A percentile compares a stretch with the other conserved stretches of the same genome.
These are phyloP conservation scores for Pistacia vera DNA, from an alignment of 345 rosid genomes.

Conservation along the genomic window DNA sequence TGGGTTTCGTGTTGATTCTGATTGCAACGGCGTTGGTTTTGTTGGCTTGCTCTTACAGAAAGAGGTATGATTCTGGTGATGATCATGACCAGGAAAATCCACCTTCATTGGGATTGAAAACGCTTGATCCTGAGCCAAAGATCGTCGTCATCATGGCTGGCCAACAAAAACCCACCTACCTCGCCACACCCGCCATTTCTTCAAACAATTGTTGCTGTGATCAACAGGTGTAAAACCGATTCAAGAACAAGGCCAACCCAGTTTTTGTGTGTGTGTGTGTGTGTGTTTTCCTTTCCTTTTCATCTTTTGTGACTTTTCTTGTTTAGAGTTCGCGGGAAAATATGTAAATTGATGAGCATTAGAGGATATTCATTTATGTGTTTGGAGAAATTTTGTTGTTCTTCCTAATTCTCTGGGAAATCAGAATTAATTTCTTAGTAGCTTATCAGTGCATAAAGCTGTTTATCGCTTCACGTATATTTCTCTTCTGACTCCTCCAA, in stretches of 20 bases:
- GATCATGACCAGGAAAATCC: background rate
- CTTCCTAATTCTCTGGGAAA: background rate
- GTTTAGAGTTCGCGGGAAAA: background rate
- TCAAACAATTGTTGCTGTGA: conserved; percentile 25
- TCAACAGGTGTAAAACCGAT: conserved; percentile 19
- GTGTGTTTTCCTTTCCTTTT: background rate
- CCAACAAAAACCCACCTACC: conserved; percentile 47
- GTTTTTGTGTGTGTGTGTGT: too few species aligned
- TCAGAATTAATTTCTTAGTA: background rate
- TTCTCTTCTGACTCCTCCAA: too few species aligned
- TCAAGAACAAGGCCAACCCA: background rate
- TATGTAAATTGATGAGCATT: background rate
- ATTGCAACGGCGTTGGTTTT: conserved; percentile 39
- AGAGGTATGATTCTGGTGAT: conserved; percentile 8
- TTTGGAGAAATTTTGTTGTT: background rate
- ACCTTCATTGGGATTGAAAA: background rate
- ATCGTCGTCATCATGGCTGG: conserved; percentile 63
- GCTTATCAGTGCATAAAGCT: background rate
- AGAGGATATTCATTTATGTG: background rate
- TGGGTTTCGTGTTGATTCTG: conserved; percentile 34
- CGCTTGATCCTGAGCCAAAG: conserved; percentile 37
- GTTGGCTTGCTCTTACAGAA: conserved; percentile 35
- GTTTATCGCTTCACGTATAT: too few species aligned
- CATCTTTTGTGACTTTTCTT: background rate
- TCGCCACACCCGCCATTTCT: conserved; percentile 42